Percentiles rank a stretch among this genome's conserved stretches.
Conservation (phyloP, 495 filamentous ascomycete species). For the Penicillium angulare region DNA sequence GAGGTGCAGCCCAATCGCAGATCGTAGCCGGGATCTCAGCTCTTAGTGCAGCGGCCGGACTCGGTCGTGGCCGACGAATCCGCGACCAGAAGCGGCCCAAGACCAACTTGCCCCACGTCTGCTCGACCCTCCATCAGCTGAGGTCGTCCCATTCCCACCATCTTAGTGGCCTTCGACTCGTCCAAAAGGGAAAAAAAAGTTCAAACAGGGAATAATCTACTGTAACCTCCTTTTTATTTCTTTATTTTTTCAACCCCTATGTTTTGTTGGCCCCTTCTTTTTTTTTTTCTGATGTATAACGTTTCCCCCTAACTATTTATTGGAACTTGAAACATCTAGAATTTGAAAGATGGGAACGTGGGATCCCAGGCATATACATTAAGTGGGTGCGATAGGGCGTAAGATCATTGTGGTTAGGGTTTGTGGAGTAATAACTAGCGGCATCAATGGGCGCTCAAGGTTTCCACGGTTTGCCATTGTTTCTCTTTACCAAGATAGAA, state of each 20-base stretch:
- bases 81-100: constrained; percentile 22
- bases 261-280: neutral
- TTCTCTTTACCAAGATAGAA: neutral
- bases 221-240: neutral
- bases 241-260: neutral
- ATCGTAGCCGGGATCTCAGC: constrained; percentile 33
- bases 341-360: neutral
- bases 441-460: constrained; percentile 6
- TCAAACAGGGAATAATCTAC: neutral
- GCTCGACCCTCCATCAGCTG: constrained; percentile 35
- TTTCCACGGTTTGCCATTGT: constrained; percentile 3
- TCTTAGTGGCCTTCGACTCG: constrained; percentile 17
- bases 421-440: constrained; percentile 18
- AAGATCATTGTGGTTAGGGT: constrained; percentile 14
- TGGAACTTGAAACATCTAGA: neutral
- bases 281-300: neutral
- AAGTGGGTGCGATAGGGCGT: neutral
- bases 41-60: constrained; percentile 17
- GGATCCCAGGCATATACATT: neutral
- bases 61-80: constrained; percentile 25
- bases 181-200: constrained; percentile 10
- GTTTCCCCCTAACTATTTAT: neutral
- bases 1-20: constrained; percentile 31
- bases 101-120: constrained; percentile 26
- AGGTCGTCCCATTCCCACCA: constrained; percentile 11